Percentiles rank a stretch among this genome's conserved stretches.
Conservation (phyloP, 2,329 filamentous ascomycete genomes). For the Colletotrichum sidae region DNA sequence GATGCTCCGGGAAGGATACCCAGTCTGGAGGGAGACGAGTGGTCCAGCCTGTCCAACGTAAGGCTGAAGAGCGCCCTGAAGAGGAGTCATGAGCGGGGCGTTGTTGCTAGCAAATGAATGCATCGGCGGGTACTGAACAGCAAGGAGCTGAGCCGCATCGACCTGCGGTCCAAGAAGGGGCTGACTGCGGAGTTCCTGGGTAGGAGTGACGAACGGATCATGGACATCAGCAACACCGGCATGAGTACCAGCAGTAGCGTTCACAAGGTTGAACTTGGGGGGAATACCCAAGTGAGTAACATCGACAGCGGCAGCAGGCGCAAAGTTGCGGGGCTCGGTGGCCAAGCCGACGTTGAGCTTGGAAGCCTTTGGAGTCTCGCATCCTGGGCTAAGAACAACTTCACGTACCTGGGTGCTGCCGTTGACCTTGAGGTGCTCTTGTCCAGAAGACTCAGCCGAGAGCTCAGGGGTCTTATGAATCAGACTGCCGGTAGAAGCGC, state of each 20-base stretch:
- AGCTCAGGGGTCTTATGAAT: constrained; percentile 1
- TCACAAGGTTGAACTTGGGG: constrained; percentile 50
- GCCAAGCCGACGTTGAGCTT: constrained; percentile 38
- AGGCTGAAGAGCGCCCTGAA: constrained; percentile 6
- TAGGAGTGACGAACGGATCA: constrained; percentile 17
- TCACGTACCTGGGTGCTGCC: neutral
- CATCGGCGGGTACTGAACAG: constrained; percentile 1
- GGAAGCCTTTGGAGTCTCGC: constrained; percentile 17
- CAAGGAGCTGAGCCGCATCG: constrained; percentile 20
- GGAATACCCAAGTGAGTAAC: constrained; percentile 46
- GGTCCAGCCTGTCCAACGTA: constrained; percentile 1
- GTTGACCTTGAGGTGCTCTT: no score
- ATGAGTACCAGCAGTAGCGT: neutral
- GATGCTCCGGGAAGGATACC: constrained; percentile 6
- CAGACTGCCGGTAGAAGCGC: constrained; percentile 27
- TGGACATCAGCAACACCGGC: neutral
- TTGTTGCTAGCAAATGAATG: neutral
- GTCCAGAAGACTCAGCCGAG: no score
- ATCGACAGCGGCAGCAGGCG: constrained; percentile 48
- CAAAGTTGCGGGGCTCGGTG: constrained; percentile 57
- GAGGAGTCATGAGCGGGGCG: neutral
- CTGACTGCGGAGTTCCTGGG: neutral
- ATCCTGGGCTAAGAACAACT: constrained; percentile 13
- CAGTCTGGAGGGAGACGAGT: constrained; percentile 24
- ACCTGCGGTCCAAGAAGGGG: constrained; percentile 20